Evolutionary conservation across 108 stramenopile species (phyloP).

Genomic region (Bacterosira constricta): DNA sequence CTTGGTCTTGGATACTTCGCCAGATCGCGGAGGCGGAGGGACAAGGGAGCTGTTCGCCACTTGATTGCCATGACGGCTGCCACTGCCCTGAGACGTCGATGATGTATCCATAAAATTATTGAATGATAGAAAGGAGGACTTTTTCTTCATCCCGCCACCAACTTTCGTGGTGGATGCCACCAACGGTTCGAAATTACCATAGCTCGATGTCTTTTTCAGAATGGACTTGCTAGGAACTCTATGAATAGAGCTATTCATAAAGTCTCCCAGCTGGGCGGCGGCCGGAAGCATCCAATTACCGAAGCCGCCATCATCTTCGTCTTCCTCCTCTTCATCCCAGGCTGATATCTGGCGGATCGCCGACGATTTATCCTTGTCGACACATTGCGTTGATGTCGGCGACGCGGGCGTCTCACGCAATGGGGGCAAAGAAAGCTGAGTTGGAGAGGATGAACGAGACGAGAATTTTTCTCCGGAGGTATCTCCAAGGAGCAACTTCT

Average conservation of each 20-base stretch:
- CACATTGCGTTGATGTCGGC: background rate
- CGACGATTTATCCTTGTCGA: background rate
- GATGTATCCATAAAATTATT: background rate
- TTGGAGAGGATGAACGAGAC: background rate
- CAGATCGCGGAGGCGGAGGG: too few species aligned
- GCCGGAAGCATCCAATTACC: conserved; percentile 23
- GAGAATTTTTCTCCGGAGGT: conserved; percentile 1
- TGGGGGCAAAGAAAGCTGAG: background rate
- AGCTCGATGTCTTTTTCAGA: conserved; percentile 42
- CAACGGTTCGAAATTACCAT: conserved; percentile 20
- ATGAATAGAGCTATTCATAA: conserved; percentile 14
- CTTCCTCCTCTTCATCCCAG: background rate
- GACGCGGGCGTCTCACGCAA: background rate
- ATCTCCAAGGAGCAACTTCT: conserved; percentile 16
- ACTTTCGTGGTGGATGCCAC: background rate
- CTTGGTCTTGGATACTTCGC: too few species aligned
- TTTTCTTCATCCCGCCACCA: conserved; percentile 6
- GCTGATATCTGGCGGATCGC: background rate
- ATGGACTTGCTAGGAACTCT: conserved; percentile 41
- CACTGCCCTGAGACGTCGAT: background rate
- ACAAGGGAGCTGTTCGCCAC: background rate
- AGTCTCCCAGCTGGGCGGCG: conserved; percentile 24
- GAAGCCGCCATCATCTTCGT: background rate
- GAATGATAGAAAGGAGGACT: conserved; percentile 10
- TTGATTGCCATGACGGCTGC: background rate